Evolutionary conservation across 306 rosid genomes (phyloP).

Genomic region (Cucumis melo): DNA sequence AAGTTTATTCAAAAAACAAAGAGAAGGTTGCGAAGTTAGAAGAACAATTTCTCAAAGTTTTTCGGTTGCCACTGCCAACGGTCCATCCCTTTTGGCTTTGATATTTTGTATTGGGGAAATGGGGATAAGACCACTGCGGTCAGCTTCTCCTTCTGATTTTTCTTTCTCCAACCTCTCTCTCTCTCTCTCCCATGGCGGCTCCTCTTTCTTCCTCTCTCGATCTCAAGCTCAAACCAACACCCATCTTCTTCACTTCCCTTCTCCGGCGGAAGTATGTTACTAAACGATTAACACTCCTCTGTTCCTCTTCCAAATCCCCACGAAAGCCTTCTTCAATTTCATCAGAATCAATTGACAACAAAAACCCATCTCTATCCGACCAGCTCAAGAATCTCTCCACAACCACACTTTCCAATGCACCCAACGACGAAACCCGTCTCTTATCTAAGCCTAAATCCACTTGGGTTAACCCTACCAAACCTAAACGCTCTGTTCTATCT

Average conservation of each 20-base stretch:
- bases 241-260: slow-evolving; percentile 32
- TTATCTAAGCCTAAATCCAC: slow-evolving; percentile 63
- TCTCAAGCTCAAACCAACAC: slow-evolving; percentile 33
- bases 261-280: slow-evolving; percentile 5
- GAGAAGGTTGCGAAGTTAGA: too few relatives aligned
- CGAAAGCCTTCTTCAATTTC: slow-evolving; percentile 25
- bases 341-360: slow-evolving; percentile 5
- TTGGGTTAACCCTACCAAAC: slow-evolving; percentile 83
- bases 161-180: background rate
- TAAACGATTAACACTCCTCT: slow-evolving; percentile 21
- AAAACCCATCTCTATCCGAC: slow-evolving; percentile 56
- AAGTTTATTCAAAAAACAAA: too few relatives aligned
- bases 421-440: slow-evolving; percentile 24
- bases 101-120: background rate
- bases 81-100: background rate
- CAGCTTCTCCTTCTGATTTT: background rate
- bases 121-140: background rate
- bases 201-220: slow-evolving; percentile 44
- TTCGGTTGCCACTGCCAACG: background rate
- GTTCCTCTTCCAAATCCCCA: slow-evolving; percentile 29
- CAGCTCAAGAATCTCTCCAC: slow-evolving; percentile 56
- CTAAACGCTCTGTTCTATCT: slow-evolving; percentile 51
- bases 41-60: background rate
- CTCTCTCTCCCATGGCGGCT: slow-evolving; percentile 39
- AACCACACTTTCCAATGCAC: slow-evolving; percentile 32